phyloP scores from a whole-genome alignment of 2,329 filamentous ascomycete species.

The Didymella arachidicola region DNA sequence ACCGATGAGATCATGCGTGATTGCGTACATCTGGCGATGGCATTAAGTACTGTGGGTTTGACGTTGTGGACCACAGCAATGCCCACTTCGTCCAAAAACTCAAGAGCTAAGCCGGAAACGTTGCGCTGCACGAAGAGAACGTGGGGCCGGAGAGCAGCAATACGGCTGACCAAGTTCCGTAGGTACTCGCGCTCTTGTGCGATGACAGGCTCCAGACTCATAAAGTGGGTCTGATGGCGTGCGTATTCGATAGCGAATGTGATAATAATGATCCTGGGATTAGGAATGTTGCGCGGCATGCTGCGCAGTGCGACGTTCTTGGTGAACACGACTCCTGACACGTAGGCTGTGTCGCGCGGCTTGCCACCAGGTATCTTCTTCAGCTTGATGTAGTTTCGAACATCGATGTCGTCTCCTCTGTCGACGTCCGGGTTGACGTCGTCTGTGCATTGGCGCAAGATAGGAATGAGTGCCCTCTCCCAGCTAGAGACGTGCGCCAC shows the following conservation, averaged over 20 bases:
- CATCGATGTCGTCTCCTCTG: constrained; percentile 92
- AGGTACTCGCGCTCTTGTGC: constrained; percentile 95
- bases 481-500: constrained; percentile 78
- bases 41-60: constrained; percentile 93
- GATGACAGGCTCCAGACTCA: constrained; percentile 97
- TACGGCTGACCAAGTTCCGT: constrained; percentile 88
- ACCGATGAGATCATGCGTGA: constrained; percentile 93
- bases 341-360: constrained; percentile 92
- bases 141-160: constrained; percentile 83
- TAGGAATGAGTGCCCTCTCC: constrained; percentile 90
- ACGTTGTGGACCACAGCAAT: constrained; percentile 97
- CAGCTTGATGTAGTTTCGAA: constrained; percentile 94
- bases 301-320: constrained; percentile 97
- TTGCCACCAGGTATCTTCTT: constrained; percentile 94
- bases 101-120: constrained; percentile 87
- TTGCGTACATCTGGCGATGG: constrained; percentile 89
- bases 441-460: constrained; percentile 87
- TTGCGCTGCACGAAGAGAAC: constrained; percentile 91
- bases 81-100: constrained; percentile 84
- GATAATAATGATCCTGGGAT: constrained; percentile 88
- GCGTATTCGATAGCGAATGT: constrained; percentile 97
- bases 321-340: constrained; percentile 95
- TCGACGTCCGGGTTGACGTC: constrained; percentile 94
- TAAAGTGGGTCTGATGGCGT: constrained; percentile 90
- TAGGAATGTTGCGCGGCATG: constrained; percentile 86